These are phyloP conservation scores for Ustilago tritici DNA, from an alignment of 1,284 basidiomycete species.

Conservation along the genomic window DNA sequence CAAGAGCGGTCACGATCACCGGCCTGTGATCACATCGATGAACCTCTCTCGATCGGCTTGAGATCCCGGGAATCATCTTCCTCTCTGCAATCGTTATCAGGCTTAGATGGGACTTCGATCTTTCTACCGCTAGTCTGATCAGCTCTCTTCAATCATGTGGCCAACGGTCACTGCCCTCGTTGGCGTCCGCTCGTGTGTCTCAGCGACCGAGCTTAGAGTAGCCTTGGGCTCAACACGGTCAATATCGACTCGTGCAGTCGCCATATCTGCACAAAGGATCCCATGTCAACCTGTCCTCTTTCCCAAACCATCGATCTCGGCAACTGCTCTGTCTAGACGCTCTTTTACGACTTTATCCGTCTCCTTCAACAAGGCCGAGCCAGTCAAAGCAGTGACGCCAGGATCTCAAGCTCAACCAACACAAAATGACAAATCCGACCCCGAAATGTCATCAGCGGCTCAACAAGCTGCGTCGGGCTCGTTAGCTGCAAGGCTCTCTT, in stretches of 20 bases:
- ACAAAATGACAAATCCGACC: background rate
- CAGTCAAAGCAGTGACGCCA: constrained; percentile 8
- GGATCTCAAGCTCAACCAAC: background rate
- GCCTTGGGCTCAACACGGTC: constrained; percentile 14
- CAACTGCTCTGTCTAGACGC: background rate
- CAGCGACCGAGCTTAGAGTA: constrained; percentile 15
- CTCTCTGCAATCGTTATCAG: background rate
- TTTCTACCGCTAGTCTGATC: background rate
- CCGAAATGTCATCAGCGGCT: constrained; percentile 1
- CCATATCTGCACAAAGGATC: background rate
- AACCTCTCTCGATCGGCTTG: constrained; percentile 2
- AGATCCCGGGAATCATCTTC: background rate
- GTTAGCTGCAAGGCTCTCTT: constrained; percentile 23
- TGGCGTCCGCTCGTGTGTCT: constrained; percentile 34
- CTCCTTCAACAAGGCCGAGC: constrained; percentile 16
- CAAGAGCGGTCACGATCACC: background rate
- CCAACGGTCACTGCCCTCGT: constrained; percentile 32
- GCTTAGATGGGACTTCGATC: constrained; percentile 9
- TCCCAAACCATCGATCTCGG: background rate
- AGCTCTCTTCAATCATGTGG: constrained; percentile 29
- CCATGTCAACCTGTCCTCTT: background rate
- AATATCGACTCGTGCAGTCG: constrained; percentile 16
- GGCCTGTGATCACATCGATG: constrained; percentile 8
- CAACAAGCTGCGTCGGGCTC: constrained; percentile 11
- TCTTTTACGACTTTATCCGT: constrained; percentile 14